Evolutionary conservation across 257 asterid genomes (phyloP).

Genomic region (Primulina huaijiensis): DNA sequence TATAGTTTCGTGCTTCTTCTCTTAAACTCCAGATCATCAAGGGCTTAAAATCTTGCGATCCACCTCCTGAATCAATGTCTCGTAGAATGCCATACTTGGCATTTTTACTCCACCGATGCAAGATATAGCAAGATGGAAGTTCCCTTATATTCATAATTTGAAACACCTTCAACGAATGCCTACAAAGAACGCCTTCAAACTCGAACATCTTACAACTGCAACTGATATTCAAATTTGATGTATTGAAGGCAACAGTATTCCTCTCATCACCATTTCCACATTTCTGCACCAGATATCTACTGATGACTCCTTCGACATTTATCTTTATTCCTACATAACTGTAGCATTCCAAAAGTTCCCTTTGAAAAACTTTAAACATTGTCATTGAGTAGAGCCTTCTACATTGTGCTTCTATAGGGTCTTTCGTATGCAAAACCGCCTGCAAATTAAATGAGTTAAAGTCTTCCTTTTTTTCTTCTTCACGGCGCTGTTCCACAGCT

Average conservation of each 20-base stretch:
- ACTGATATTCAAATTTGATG: conserved; percentile 68
- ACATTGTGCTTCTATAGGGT: conserved; percentile 93
- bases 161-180: conserved; percentile 49
- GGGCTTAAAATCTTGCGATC: conserved; percentile 60
- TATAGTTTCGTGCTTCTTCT: conserved; percentile 73
- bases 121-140: conserved; percentile 47
- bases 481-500: conserved; percentile 69
- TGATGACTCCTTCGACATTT: conserved; percentile 49
- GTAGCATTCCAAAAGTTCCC: conserved; percentile 59
- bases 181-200: conserved; percentile 59
- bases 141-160: conserved; percentile 53
- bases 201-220: conserved; percentile 95
- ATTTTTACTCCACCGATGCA: conserved; percentile 76
- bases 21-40: conserved; percentile 90
- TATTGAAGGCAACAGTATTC: conserved; percentile 86
- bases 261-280: conserved; percentile 49
- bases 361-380: conserved; percentile 84
- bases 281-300: conserved; percentile 54
- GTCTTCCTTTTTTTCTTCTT: conserved; percentile 69
- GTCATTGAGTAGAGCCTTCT: conserved; percentile 71
- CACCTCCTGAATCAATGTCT: conserved; percentile 74
- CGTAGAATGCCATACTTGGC: conserved; percentile 71
- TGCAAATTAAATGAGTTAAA: conserved; percentile 60
- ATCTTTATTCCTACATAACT: conserved; percentile 48
- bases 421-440: conserved; percentile 76